phyloP scores from a whole-genome alignment of 768 basidiomycete species.

The Psilocybe subaeruginosa region DNA sequence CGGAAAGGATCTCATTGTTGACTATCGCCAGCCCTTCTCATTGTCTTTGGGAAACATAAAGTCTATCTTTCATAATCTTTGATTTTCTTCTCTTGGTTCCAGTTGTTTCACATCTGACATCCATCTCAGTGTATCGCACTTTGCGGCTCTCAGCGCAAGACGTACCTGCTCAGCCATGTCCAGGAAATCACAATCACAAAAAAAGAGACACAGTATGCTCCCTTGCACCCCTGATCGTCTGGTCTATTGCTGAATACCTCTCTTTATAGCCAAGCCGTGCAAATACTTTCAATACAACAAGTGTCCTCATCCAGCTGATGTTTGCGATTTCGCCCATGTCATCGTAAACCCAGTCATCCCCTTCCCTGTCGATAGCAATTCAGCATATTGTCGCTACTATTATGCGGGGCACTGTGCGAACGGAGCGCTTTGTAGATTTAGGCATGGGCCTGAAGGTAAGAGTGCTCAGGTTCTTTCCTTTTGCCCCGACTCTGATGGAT shows the following conservation, averaged over 20 bases:
- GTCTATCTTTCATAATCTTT: constrained; percentile 10
- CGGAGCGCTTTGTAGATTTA: constrained; percentile 40
- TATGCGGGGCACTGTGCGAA: constrained; percentile 38
- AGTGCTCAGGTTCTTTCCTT: not conserved
- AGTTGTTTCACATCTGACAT: constrained; percentile 5
- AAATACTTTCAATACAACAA: constrained; percentile 46
- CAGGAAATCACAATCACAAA: constrained; percentile 33
- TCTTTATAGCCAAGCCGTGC: constrained; percentile 48
- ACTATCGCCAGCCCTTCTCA: constrained; percentile 23
- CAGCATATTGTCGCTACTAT: constrained; percentile 36
- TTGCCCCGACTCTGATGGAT: not conserved
- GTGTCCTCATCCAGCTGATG: constrained; percentile 46
- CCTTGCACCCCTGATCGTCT: not conserved
- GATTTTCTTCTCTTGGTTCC: constrained; percentile 13
- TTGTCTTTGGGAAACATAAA: constrained; percentile 33
- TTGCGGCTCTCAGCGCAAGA: not conserved
- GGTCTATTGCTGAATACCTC: constrained; percentile 4
- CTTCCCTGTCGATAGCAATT: constrained; percentile 14
- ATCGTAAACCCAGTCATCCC: constrained; percentile 27
- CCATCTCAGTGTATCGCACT: not conserved
- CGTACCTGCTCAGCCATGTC: constrained; percentile 24
- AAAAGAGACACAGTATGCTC: constrained; percentile 43
- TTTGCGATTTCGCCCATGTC: constrained; percentile 52
- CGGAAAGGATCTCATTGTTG: constrained; percentile 34
- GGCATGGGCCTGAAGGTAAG: constrained; percentile 31